Evolutionary conservation across 2,329 filamentous ascomycete species (phyloP), one percentile per base, ranked within the genome.

Genomic region (Orbilia brochopaga): DNA sequence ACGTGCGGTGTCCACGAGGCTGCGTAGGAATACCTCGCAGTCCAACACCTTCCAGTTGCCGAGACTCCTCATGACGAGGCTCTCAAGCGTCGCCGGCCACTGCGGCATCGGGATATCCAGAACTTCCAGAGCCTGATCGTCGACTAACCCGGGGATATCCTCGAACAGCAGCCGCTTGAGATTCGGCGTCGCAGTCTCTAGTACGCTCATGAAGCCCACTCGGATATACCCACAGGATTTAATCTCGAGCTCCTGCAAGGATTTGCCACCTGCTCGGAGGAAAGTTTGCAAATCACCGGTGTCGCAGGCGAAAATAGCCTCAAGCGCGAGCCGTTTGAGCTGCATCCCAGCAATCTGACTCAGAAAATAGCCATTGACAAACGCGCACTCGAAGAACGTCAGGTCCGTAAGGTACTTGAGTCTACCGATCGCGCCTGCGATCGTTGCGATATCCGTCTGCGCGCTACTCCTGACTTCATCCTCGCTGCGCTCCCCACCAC

Each of bases 21-120:
- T 63, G 23, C 56, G 54, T 13, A 70, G 51, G 19, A 70, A 62
- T 2, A 24, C 48, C 21, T 70, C 66, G 17, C 66, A 70, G 37
- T 70, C 59, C 6, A 54, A 53, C 6, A 55, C 46, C 21, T 30
- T 70, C 66, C 66, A 70, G 21, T 70, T 70, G n/a, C 59, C 66
- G 40, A 70, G 15, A 13, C 66, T 63, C 42, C 66, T 44, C 59
- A 70, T 64, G 5, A 64, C 37, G 13, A 70, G 21, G 42, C 53
- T 64, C 42, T 70, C 59, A 10, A 70, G 59, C 2, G 66, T 64
- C 11, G 51, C 53, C 15, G 66, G 66, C 66, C 66, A 70, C 8
- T 40, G 51, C 2, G 66, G 66, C 59, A 60, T 56, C 11, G 66
- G 66, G 17, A 64, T 64, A 23, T 70, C 66, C 24, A 70, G 19